Evolutionary conservation across 164 flowering plant genomes (phyloP).

Genomic region (Hamamelis virginiana): DNA sequence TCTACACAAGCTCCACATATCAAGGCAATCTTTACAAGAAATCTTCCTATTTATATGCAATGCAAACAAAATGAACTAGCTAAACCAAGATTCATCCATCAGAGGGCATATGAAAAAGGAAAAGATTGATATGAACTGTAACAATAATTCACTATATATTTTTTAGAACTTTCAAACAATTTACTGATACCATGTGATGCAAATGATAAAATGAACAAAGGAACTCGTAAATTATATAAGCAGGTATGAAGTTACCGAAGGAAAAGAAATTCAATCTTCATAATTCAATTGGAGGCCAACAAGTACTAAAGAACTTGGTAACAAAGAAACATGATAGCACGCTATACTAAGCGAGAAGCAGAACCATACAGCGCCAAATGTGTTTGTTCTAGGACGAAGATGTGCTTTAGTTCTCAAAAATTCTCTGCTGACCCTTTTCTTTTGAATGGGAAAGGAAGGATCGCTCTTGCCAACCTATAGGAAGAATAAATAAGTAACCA

Average conservation of each 20-base stretch:
- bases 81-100: background rate
- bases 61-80: background rate
- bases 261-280: background rate
- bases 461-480: slow-evolving; percentile 85
- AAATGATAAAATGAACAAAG: background rate
- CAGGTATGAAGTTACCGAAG: background rate
- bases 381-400: slow-evolving; percentile 97
- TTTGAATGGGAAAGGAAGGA: slow-evolving; percentile 92
- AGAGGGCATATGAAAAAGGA: background rate
- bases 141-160: background rate
- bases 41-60: background rate
- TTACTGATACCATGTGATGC: background rate
- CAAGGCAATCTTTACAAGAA: background rate
- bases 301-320: background rate
- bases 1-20: too few relatives aligned
- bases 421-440: slow-evolving; percentile 89
- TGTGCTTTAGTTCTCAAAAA: slow-evolving; percentile 95
- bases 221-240: background rate
- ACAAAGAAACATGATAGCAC: background rate
- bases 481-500: slow-evolving; percentile 6
- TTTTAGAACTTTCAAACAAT: background rate
- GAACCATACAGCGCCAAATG: slow-evolving; percentile 86
- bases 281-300: background rate
- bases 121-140: background rate
- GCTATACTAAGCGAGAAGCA: slow-evolving; percentile 12